phyloP scores from a whole-genome alignment of 2,329 filamentous ascomycete species.

The Trichoderma citrinoviride region DNA sequence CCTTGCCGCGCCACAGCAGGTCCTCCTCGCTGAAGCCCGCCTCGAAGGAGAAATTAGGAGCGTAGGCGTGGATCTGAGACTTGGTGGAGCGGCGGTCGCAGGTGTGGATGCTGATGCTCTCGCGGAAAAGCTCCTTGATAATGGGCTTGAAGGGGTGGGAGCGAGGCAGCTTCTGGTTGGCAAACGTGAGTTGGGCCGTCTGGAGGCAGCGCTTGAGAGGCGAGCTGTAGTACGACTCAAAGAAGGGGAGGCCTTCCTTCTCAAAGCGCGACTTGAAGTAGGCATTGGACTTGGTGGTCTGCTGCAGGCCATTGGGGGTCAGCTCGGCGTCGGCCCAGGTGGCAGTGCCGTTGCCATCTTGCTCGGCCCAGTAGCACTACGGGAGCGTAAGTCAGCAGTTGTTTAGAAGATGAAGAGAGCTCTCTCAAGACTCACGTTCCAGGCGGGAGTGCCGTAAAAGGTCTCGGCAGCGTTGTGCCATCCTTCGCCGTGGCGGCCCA shows the following conservation, averaged over 20 bases:
- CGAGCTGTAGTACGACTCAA: conserved; percentile 63
- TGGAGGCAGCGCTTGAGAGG: conserved; percentile 62
- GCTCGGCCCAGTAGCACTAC: conserved; percentile 63
- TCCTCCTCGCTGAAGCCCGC: conserved; percentile 58
- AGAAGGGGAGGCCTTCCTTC: conserved; percentile 55
- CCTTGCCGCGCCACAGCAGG: conserved; percentile 42
- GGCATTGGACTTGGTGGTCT: conserved; percentile 56
- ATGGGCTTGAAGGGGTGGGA: conserved; percentile 53
- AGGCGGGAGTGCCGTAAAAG: conserved; percentile 65
- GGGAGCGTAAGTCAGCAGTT: conserved; percentile 1
- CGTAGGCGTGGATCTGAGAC: conserved; percentile 50
- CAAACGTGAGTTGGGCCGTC: conserved; percentile 62
- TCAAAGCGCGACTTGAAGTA: conserved; percentile 58
- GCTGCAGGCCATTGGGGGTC: conserved; percentile 53
- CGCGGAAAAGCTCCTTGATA: conserved; percentile 64
- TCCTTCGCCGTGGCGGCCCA: conserved; percentile 69
- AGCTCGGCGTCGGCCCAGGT: conserved; percentile 64
- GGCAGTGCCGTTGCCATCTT: conserved; percentile 61
- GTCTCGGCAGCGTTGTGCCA: conserved; percentile 61
- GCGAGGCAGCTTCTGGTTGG: conserved; percentile 49
- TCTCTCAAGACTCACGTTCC: conserved; percentile 54
- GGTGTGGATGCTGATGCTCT: conserved; percentile 65
- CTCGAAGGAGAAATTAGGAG: conserved; percentile 58
- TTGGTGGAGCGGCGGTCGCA: conserved; percentile 62
- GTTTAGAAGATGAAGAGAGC: not conserved